Evolutionary conservation across 1,284 basidiomycete genomes (phyloP).

Genomic region (Papiliotrema fonsecae): DNA sequence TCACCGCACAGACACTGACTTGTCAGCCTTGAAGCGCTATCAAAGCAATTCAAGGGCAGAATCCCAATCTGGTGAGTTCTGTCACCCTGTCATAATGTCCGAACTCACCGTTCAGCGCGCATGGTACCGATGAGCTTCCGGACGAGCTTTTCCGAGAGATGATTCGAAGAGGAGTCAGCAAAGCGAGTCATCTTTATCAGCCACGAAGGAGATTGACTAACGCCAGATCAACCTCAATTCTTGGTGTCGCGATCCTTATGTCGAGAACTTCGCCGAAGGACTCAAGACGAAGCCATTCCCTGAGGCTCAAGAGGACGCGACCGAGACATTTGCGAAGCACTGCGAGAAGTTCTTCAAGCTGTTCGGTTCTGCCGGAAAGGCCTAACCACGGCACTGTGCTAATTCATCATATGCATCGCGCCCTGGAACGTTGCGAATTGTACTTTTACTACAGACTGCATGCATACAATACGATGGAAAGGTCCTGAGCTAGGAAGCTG

Average conservation of each 20-base stretch:
- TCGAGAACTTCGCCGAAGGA: conserved; percentile 27
- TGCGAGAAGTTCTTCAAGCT: conserved; percentile 41
- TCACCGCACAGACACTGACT: too few species aligned
- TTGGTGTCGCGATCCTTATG: conserved; percentile 47
- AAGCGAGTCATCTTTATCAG: conserved; percentile 22
- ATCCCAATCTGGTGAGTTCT: conserved; percentile 8
- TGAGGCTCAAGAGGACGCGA: conserved; percentile 44
- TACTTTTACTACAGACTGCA: neutral
- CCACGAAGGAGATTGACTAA: neutral
- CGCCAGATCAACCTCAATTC: conserved; percentile 48
- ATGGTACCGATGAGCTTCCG: conserved; percentile 47
- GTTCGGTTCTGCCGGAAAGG: conserved; percentile 42
- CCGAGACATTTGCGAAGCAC: conserved; percentile 37
- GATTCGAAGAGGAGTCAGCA: conserved; percentile 42
- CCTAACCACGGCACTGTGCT: too few species aligned
- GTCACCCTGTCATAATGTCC: neutral
- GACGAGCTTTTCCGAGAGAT: conserved; percentile 43
- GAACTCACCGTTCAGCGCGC: conserved; percentile 17
- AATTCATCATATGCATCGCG: too few species aligned
- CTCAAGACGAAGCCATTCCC: conserved; percentile 40
- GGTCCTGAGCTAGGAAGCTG: too few species aligned
- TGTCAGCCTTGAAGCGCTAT: conserved; percentile 11
- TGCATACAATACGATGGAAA: neutral
- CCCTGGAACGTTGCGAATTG: too few species aligned
- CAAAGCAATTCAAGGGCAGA: conserved; percentile 13